A percentile compares a stretch with the other conserved stretches of the same genome.
Evolutionary conservation across 352 stramenopile species (phyloP).

Genomic region (Globisporangium emineosum): DNA sequence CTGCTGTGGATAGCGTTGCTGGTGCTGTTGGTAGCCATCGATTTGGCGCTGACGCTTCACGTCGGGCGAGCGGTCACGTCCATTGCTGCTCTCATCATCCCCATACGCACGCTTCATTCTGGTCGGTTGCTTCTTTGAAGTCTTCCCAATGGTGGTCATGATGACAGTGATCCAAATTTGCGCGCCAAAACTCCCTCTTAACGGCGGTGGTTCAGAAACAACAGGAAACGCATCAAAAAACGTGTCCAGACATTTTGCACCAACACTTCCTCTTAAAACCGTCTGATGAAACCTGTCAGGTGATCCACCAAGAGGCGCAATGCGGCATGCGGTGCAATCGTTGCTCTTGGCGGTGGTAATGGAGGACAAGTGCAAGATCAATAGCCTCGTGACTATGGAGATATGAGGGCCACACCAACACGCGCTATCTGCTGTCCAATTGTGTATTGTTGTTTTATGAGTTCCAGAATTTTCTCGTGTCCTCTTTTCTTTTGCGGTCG

Average conservation of each 20-base stretch:
- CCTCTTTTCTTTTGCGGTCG: background rate
- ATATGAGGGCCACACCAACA: background rate
- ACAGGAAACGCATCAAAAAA: background rate
- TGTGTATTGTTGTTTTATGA: background rate
- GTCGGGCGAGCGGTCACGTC: background rate
- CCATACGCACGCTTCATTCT: slow-evolving; percentile 1
- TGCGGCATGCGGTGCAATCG: background rate
- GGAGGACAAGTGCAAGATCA: too few species aligned
- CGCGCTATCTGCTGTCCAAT: background rate
- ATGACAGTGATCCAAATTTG: background rate
- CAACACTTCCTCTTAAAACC: background rate
- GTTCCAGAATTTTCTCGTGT: background rate
- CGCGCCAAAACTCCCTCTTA: background rate
- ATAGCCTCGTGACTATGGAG: too few species aligned
- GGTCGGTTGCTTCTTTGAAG: background rate
- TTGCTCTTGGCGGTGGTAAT: background rate
- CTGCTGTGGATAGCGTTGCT: background rate
- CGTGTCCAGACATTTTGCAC: background rate
- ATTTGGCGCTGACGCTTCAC: slow-evolving; percentile 6
- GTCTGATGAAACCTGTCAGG: too few species aligned
- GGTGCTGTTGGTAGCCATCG: background rate
- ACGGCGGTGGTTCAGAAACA: background rate
- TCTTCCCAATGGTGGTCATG: background rate
- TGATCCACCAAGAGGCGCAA: background rate
- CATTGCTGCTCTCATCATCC: background rate